phyloP scores from a whole-genome alignment of 2,329 filamentous ascomycete genomes.

The Elsinoe fawcettii region DNA sequence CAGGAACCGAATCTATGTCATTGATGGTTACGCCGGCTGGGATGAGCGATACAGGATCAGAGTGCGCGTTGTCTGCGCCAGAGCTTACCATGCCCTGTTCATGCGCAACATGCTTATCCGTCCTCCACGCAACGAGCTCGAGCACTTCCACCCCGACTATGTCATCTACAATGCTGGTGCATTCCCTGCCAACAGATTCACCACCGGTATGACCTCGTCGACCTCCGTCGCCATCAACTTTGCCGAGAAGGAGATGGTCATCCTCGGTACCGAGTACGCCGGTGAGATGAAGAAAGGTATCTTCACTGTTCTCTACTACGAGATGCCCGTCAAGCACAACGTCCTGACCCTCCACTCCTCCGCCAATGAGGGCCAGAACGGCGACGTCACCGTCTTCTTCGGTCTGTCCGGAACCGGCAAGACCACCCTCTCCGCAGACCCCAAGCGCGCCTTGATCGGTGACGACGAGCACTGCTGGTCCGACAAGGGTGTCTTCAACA shows the following conservation, averaged over 20 bases:
- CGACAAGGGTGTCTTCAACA: conserved; percentile 96
- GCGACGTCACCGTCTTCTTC: conserved; percentile 98
- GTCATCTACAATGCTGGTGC: conserved; percentile 99
- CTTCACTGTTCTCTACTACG: conserved; percentile 99
- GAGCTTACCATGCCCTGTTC: conserved; percentile 98
- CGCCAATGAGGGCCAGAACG: conserved; percentile 88
- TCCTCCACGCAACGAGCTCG: conserved; percentile 79
- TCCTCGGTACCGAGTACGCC: conserved; percentile 96
- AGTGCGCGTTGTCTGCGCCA: conserved; percentile 95
- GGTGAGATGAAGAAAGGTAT: conserved; percentile 96
- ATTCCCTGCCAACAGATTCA: conserved; percentile 98
- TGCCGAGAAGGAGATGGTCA: conserved; percentile 99
- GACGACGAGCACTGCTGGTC: conserved; percentile 99
- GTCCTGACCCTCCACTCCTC: conserved; percentile 97
- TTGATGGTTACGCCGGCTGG: conserved; percentile 97
- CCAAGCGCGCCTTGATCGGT: conserved; percentile 90
- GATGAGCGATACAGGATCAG: conserved; percentile 96
- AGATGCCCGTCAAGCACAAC: conserved; percentile 99
- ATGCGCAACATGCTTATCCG: conserved; percentile 99
- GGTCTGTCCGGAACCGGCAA: conserved; percentile 97
- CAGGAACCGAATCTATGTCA: conserved; percentile 94
- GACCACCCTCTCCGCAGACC: conserved; percentile 95
- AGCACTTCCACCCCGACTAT: conserved; percentile 98
- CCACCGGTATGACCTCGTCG: conserved; percentile 95
- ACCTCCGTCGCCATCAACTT: conserved; percentile 99